phyloP scores from a whole-genome alignment of 2,329 filamentous ascomycete genomes.

The Trichoderma lentiforme region DNA sequence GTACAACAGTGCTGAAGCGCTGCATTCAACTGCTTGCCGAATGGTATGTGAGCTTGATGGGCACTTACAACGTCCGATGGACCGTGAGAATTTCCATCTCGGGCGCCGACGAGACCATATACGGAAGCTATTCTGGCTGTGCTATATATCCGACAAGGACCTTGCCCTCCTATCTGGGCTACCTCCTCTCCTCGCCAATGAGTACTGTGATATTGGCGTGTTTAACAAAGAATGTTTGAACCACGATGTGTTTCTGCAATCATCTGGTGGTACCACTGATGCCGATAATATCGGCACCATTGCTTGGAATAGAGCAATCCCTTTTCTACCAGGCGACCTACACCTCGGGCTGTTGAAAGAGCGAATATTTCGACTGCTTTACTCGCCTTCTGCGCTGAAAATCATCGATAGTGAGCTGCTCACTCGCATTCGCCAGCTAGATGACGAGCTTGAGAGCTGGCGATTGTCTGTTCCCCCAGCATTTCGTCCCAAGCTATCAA shows the following conservation, averaged over 20 bases:
- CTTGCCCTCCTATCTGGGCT: background rate
- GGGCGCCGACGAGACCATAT: background rate
- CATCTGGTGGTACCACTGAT: background rate
- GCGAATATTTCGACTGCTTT: background rate
- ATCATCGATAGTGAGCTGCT: background rate
- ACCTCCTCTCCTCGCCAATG: background rate
- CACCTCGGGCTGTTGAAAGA: background rate
- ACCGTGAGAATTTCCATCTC: background rate
- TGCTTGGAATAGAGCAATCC: background rate
- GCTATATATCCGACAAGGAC: background rate
- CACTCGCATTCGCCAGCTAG: background rate
- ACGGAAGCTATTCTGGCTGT: background rate
- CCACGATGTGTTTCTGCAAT: background rate
- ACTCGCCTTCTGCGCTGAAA: background rate
- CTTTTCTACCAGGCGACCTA: background rate
- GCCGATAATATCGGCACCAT: background rate
- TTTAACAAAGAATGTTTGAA: background rate
- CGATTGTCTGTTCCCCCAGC: background rate
- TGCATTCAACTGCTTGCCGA: background rate
- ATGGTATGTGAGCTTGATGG: background rate
- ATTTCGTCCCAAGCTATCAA: background rate
- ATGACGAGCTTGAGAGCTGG: slow-evolving; percentile 2
- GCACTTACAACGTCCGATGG: background rate
- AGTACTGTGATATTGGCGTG: background rate
- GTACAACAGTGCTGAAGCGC: background rate